Evolutionary conservation across 1,284 basidiomycete genomes (phyloP), one percentile per base, ranked within the genome.

Genomic region (Pholiota adiposa): DNA sequence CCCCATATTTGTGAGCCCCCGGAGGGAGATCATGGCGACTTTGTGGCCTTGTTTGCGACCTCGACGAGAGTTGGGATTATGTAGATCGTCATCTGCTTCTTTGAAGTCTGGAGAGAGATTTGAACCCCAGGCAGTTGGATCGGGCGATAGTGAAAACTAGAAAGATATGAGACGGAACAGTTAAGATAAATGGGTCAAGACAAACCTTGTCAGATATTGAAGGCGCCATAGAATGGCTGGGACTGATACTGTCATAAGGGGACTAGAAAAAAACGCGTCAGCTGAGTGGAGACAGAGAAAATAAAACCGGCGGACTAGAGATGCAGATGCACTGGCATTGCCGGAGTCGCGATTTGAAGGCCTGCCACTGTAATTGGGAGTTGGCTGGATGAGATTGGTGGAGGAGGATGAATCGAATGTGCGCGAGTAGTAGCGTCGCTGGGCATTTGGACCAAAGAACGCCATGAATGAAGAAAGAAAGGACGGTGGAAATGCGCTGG

Each of bases 1-100:
- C 11, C 93, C 93, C 3, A 94, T 75, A 73, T 95, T 95, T 50
- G 82, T 75, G 5, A 93, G 64, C 21, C 93, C 92, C 70, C 93
- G 83, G 50, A 73, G 71, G 9, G 92, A 93, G 69, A 93, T 86
- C 41, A 93, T 78, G 51, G 78, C 81, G 4, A 88, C 85, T 38
- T 85, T 83, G 54, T 74, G 73, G 70, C 91, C 89, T 52, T 77
- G 74, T 61, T 82, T 85, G 60, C 82, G 74, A 70, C 93, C 90
- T 49, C 89, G 79, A 48, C 82, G 82, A 2, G 92, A 90, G 70
- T 91, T 88, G 6, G 89, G 89, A 65, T 88, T 89, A 71, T 92
- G 90, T 40, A 92, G 81, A 54, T 79, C 81, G 70, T 92, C 90
- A 63, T 92, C 90, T 2, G 84, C 76, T 67, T 92, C 90, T 6